Evolutionary conservation across 352 stramenopile genomes (phyloP).

Genomic region (Hyaloperonospora brassicae): DNA sequence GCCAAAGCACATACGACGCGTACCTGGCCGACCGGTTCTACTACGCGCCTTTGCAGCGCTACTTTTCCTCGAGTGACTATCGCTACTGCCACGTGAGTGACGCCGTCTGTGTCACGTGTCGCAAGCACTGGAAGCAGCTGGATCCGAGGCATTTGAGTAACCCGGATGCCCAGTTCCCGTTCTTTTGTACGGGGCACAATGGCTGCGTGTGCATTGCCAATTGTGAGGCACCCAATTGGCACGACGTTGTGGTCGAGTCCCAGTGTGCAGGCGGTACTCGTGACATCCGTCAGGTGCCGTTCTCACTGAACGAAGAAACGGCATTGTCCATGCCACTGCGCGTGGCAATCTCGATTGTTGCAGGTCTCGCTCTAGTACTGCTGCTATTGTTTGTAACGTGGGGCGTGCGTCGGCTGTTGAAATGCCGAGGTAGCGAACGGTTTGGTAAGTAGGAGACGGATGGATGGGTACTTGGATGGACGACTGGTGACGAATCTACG

Average conservation of each 20-base stretch:
- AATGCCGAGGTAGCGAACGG: no score
- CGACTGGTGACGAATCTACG: no score
- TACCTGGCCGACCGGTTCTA: slow-evolving; percentile 35
- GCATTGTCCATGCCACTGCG: no score
- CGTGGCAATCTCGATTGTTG: no score
- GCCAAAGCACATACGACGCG: slow-evolving; percentile 23
- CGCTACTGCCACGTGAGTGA: slow-evolving; percentile 35
- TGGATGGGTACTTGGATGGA: no score
- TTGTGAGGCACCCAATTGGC: slow-evolving; percentile 28
- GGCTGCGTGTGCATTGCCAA: slow-evolving; percentile 37
- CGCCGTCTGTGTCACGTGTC: slow-evolving; percentile 27
- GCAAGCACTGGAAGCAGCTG: slow-evolving; percentile 17
- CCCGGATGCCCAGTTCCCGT: slow-evolving; percentile 6
- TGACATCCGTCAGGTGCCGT: slow-evolving; percentile 5
- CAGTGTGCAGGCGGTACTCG: slow-evolving; percentile 15
- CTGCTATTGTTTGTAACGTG: no score
- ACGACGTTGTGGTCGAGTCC: slow-evolving; percentile 21
- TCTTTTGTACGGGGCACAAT: slow-evolving; percentile 27
- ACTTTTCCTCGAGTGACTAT: slow-evolving; percentile 34
- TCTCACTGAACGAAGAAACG: no score
- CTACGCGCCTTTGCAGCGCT: slow-evolving; percentile 38
- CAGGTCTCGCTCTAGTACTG: no score
- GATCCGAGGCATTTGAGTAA: slow-evolving; percentile 1
- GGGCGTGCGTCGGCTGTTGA: no score
- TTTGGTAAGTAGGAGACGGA: no score